These are phyloP conservation scores for Tetracladium marchalianum DNA, from an alignment of 495 filamentous ascomycete species.

Conservation along the genomic window DNA sequence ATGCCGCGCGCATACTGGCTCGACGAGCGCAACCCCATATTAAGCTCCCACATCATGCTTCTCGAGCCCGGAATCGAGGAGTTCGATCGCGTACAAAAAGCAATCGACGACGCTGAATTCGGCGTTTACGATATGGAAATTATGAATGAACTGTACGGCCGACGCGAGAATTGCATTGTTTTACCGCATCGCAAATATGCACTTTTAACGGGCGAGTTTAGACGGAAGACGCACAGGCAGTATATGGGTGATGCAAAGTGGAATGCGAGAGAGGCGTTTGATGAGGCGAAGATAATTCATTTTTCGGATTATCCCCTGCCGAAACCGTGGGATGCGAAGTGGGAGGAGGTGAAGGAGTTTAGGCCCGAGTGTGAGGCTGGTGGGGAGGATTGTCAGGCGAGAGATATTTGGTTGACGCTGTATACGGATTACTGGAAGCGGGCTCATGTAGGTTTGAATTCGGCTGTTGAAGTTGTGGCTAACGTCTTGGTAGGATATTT, in stretches of 20 bases:
- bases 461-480: no score
- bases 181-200: conserved; percentile 69
- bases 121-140: conserved; percentile 64
- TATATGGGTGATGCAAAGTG: conserved; percentile 52
- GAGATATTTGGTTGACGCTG: conserved; percentile 59
- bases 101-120: conserved; percentile 26
- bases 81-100: conserved; percentile 41
- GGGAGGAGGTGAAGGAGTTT: conserved; percentile 39
- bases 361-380: conserved; percentile 47
- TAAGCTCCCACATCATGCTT: conserved; percentile 56
- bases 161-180: conserved; percentile 47
- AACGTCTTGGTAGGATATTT: no score
- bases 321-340: conserved; percentile 67
- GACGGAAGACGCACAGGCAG: conserved; percentile 40
- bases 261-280: conserved; percentile 52
- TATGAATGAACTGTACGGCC: conserved; percentile 56
- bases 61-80: conserved; percentile 49
- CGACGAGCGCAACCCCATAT: conserved; percentile 36
- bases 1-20: conserved; percentile 70
- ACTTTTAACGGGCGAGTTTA: conserved; percentile 63
- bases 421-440: conserved; percentile 57
- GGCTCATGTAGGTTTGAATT: conserved; percentile 40
- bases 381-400: conserved; percentile 45
- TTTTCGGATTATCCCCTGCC: conserved; percentile 76
- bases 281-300: conserved; percentile 67